Evolutionary conservation across 1,284 basidiomycete genomes (phyloP).

Genomic region (Papiliotrema flavescens): DNA sequence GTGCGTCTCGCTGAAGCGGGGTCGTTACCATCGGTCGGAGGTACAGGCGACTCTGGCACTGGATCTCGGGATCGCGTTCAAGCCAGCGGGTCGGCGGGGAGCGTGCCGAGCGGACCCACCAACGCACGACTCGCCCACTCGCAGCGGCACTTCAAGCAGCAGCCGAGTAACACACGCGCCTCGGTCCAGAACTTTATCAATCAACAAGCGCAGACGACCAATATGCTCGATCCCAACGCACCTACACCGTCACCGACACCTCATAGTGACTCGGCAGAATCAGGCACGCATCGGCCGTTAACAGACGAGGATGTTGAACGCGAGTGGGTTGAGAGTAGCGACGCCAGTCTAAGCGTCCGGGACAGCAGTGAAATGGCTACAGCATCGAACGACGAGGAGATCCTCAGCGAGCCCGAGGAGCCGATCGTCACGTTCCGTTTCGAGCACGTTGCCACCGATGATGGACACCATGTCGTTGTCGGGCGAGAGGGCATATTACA

Average conservation of each 20-base stretch:
- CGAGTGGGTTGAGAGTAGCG: slow-evolving; percentile 2
- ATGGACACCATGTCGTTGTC: slow-evolving; percentile 70
- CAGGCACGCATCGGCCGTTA: background rate
- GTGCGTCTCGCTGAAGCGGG: slow-evolving; percentile 29
- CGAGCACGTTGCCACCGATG: slow-evolving; percentile 62
- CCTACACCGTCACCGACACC: slow-evolving; percentile 29
- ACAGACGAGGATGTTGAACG: background rate
- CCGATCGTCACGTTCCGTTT: slow-evolving; percentile 62
- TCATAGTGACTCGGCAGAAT: background rate
- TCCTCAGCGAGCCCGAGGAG: slow-evolving; percentile 17
- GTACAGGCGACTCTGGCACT: slow-evolving; percentile 4
- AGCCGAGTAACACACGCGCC: slow-evolving; percentile 11
- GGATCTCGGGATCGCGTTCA: background rate
- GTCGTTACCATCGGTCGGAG: background rate
- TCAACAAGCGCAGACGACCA: slow-evolving; percentile 33
- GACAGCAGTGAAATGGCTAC: slow-evolving; percentile 20
- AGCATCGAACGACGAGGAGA: slow-evolving; percentile 5
- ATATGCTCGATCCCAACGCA: slow-evolving; percentile 37
- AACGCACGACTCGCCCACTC: slow-evolving; percentile 6
- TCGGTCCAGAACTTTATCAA: slow-evolving; percentile 38
- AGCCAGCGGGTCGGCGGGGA: background rate
- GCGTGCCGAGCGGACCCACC: slow-evolving; percentile 1
- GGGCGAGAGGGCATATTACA: slow-evolving; percentile 67
- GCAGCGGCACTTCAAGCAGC: background rate
- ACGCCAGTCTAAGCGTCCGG: slow-evolving; percentile 4